Conservation (phyloP, 768 basidiomycete species). For the Boletus eberwhitei region DNA sequence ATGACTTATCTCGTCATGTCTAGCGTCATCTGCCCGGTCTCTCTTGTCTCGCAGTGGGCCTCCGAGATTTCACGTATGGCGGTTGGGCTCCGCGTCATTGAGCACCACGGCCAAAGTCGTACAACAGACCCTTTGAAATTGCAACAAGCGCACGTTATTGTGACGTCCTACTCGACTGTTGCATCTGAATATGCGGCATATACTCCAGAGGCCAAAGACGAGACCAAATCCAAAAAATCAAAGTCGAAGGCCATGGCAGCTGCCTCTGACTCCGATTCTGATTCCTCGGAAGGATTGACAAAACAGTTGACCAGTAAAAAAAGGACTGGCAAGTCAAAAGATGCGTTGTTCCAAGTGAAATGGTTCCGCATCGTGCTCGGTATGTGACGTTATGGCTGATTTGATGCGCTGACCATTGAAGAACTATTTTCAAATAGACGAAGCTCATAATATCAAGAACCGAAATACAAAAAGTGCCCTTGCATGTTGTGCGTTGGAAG, state of each 20-base stretch:
- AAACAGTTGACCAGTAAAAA: slow-evolving; percentile 38
- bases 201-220: slow-evolving; percentile 49
- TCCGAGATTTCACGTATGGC: slow-evolving; percentile 77
- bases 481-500: slow-evolving; percentile 74
- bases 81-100: slow-evolving; percentile 60
- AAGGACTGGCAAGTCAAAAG: slow-evolving; percentile 44
- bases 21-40: slow-evolving; percentile 85
- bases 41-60: slow-evolving; percentile 90
- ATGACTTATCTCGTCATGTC: not conserved
- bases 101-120: slow-evolving; percentile 80
- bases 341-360: slow-evolving; percentile 70
- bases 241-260: slow-evolving; percentile 31
- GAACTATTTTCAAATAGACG: slow-evolving; percentile 48
- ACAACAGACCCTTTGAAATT: slow-evolving; percentile 60
- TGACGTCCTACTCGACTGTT: slow-evolving; percentile 86
- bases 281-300: slow-evolving; percentile 42
- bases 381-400: slow-evolving; percentile 27
- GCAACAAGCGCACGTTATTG: slow-evolving; percentile 61
- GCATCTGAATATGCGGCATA: slow-evolving; percentile 71
- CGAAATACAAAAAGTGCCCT: slow-evolving; percentile 70
- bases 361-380: slow-evolving; percentile 89
- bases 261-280: slow-evolving; percentile 31
- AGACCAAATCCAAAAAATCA: slow-evolving; percentile 46
- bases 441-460: slow-evolving; percentile 95
- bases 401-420: not conserved